Evolutionary conservation across 805 yeast genomes (phyloP).

Genomic region (Nakazawaea ambrosiae): DNA sequence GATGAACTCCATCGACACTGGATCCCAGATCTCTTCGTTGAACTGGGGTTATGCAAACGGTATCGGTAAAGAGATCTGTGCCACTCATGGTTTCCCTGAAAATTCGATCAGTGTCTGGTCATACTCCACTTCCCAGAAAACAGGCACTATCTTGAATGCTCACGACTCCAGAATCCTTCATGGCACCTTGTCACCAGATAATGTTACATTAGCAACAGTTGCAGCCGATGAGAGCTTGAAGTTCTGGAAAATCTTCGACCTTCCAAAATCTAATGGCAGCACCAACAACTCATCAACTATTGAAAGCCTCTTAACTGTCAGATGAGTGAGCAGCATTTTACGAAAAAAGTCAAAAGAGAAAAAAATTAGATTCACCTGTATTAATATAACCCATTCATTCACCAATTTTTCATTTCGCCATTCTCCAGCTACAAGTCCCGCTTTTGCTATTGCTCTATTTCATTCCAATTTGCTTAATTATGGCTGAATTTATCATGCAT

Average conservation of each 20-base stretch:
- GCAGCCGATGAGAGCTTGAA: slow-evolving; percentile 95
- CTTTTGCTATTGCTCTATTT: not conserved
- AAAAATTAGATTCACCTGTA: too few relatives aligned
- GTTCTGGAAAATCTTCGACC: slow-evolving; percentile 87
- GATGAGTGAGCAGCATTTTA: too few relatives aligned
- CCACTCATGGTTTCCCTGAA: slow-evolving; percentile 90
- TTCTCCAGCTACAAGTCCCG: not conserved
- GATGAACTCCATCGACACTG: slow-evolving; percentile 81
- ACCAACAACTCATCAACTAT: slow-evolving; percentile 1
- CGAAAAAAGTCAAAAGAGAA: too few relatives aligned
- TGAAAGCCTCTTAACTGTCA: slow-evolving; percentile 8
- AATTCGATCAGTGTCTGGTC: slow-evolving; percentile 79
- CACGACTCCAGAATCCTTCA: slow-evolving; percentile 85
- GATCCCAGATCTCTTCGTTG: slow-evolving; percentile 89
- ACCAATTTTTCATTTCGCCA: too few relatives aligned
- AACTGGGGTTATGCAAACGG: slow-evolving; percentile 81
- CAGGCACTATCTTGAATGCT: slow-evolving; percentile 80
- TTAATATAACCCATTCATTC: too few relatives aligned
- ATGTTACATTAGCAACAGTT: slow-evolving; percentile 83
- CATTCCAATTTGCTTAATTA: too few relatives aligned
- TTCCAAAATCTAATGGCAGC: slow-evolving; percentile 19
- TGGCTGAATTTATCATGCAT: too few relatives aligned
- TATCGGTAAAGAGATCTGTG: slow-evolving; percentile 76
- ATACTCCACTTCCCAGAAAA: slow-evolving; percentile 78
- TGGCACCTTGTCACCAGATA: slow-evolving; percentile 85